Evolutionary conservation across 139 green algal species (phyloP), one percentile per base, ranked within the genome.

Genomic region (Chlamydomonas sphaeroides): DNA sequence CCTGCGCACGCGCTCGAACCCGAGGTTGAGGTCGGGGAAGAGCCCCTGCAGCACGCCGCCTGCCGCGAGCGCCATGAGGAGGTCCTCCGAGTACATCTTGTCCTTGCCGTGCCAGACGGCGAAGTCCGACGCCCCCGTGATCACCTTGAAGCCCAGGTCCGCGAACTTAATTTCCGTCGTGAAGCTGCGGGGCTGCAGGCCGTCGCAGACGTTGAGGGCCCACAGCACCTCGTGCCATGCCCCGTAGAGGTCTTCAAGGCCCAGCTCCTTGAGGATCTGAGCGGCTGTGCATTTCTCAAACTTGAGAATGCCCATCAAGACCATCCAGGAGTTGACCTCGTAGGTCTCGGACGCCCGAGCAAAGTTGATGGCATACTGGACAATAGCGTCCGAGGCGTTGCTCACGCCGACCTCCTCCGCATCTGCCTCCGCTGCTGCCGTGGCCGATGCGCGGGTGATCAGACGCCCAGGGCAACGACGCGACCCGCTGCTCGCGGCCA

Each of bases 141-240:
- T 32, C 6, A 93, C 87, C 21, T 77, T 68, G 62, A 82, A 86
- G 0, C 87, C 87, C 6, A 84, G 70, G 49, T 88, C 80, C 4
- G 79, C 72, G 65, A 90, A 93, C 36, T 51, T 41, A 1, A 93
- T 73, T 6, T 85, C 67, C 1, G 85, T 77, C 2, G 36, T 66
- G 36, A 89, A 91, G 23, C 84, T 68, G n/a, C 81, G 82, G 11
- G 85, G 71, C 74, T 88, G 6, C 25, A 93, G 78, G 39, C 86
- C 90, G 59, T 93, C 84, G 45, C 68, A 59, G 36, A 81, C 86
- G 53, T 91, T 72, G n/a, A 93, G 86, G 0, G 90, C 90, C 90
- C 90, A 93, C 39, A 93, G 80, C 38, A 92, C 89, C 75, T 93
- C 90, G 48, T 93, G 77, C 90, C 90, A 93, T 3, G 90, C 90